Base-by-base conservation (phyloP, 495 filamentous ascomycete genomes). In the Lasiosphaeria miniovina region DNA sequence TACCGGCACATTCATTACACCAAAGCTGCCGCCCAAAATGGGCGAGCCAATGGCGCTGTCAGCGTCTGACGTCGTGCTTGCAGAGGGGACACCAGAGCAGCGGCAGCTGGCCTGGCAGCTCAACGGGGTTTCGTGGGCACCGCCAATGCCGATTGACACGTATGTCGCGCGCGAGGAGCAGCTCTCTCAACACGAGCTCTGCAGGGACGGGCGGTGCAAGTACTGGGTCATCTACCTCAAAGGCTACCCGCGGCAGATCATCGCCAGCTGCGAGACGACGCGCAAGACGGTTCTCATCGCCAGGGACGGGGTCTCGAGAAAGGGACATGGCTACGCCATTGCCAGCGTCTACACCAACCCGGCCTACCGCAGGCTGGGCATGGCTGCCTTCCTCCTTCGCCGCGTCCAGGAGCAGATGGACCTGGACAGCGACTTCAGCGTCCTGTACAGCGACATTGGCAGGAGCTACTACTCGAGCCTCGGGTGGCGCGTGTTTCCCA, bases 391-490 rank as follows among this genome's bases (percentile, higher is more conserved):
- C 54, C 75, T 80, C 73, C 65, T 76, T 54, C 70, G 52, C 43
- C 50, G 76, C 57, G 57, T 80, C 54, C 73, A 75, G 75, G 55
- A 74, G 49, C 75, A 72, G 40, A 78, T 81, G 36, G 74, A 78
- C 15, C 67, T 73, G 51, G 74, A 74, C 34, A 75, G 75, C 17
- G 66, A 84, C 34, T 90, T 88, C 71, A 86, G 86, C 10, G 83
- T 90, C 10, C 71, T 97, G 31, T 97, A 86, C 75, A 96, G 91
- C 15, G 92, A 96, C 72, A 95, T 96, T 68, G 93, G 93, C 7
- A 92, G 91, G 75, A 74, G 74, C 24, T 96, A 93, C 73, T 97
- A 96, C 73, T 80, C 88, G 4, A 81, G 80, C 49, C 82, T 85
- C 60, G 92, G 92, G 24, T 96, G 92, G 92, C 69, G 81, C 36